These are phyloP conservation scores for Penicillium waksmanii DNA, from an alignment of 495 filamentous ascomycete genomes.

Conservation along the genomic window DNA sequence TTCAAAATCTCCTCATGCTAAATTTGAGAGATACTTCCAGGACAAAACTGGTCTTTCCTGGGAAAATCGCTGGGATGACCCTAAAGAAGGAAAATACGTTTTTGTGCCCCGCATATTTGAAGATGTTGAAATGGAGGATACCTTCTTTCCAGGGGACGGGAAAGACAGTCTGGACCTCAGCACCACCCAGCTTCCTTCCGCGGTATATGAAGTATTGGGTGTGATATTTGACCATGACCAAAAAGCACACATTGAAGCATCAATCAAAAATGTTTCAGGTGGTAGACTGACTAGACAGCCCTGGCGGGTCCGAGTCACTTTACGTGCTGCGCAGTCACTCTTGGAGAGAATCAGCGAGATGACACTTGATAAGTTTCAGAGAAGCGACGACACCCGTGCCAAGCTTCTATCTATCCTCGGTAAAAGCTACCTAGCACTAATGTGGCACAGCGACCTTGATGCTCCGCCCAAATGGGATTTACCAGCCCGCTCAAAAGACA, in stretches of 20 bases:
- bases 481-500: background rate
- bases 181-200: background rate
- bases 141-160: background rate
- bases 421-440: background rate
- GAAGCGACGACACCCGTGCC: background rate
- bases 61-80: conserved; percentile 8
- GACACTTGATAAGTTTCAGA: background rate
- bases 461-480: background rate
- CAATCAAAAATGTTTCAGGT: background rate
- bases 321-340: background rate
- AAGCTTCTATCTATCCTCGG: background rate
- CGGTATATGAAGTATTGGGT: background rate
- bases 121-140: background rate
- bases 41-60: conserved; percentile 7
- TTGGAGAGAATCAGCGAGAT: background rate
- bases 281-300: background rate
- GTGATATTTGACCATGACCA: background rate
- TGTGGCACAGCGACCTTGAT: background rate
- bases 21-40: conserved; percentile 8
- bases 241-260: background rate
- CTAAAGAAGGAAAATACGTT: background rate
- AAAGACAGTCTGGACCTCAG: background rate
- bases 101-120: conserved; percentile 7
- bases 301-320: background rate
- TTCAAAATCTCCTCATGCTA: background rate